These are phyloP conservation scores for Penicillium nucicola DNA, from an alignment of 495 filamentous ascomycete genomes.

Conservation along the genomic window DNA sequence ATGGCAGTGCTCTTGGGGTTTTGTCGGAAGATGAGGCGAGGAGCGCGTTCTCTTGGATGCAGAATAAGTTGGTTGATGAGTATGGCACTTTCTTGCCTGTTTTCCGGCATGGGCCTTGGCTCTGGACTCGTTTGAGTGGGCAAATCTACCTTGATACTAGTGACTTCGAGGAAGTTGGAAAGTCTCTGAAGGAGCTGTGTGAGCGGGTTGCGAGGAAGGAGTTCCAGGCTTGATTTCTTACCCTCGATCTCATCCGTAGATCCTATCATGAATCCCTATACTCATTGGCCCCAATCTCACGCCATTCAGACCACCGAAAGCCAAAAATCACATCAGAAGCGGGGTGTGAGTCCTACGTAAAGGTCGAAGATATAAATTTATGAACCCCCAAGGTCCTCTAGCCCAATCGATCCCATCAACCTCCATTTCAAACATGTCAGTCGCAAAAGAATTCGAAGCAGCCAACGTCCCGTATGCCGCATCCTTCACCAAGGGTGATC, in stretches of 20 bases:
- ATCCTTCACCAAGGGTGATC: conserved; percentile 59
- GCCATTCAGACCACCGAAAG: no score
- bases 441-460: conserved; percentile 32
- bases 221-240: conserved; percentile 21
- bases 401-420: not conserved
- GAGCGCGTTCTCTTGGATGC: conserved; percentile 54
- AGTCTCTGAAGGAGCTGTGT: conserved; percentile 59
- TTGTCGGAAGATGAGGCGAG: conserved; percentile 32
- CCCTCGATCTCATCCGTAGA: no score
- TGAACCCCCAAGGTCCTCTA: conserved; percentile 8
- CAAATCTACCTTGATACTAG: conserved; percentile 75
- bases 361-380: no score
- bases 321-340: conserved; percentile 19
- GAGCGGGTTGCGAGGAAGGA: conserved; percentile 56
- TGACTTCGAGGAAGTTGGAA: conserved; percentile 73
- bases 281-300: not conserved
- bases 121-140: conserved; percentile 72
- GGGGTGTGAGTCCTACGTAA: conserved; percentile 2
- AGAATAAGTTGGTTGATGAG: conserved; percentile 50
- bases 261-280: no score
- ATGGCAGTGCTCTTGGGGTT: conserved; percentile 14
- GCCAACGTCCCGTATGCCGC: conserved; percentile 60
- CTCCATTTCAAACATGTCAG: conserved; percentile 26
- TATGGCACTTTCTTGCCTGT: conserved; percentile 69
- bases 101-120: conserved; percentile 52